phyloP scores from a whole-genome alignment of 352 stramenopile genomes.

The Aphanomyces astaci region DNA sequence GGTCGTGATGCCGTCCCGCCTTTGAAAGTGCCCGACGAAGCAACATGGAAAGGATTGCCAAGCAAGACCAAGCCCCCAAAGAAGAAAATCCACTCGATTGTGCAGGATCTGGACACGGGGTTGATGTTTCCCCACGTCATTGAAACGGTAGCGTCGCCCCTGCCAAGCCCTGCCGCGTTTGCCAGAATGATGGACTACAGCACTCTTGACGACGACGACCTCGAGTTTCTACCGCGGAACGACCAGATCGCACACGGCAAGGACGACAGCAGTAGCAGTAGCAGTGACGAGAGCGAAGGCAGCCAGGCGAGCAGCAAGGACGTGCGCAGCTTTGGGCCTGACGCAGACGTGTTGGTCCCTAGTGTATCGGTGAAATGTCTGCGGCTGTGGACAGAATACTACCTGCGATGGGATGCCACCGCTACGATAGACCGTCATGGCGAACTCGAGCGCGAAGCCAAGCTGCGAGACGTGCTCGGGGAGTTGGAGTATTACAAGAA shows the following conservation, averaged over 20 bases:
- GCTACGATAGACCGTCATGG: slow-evolving; percentile 49
- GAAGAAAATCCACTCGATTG: slow-evolving; percentile 21
- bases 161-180: neutral
- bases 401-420: slow-evolving; percentile 64
- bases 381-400: slow-evolving; percentile 72
- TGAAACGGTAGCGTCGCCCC: slow-evolving; percentile 4
- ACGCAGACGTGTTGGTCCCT: slow-evolving; percentile 60
- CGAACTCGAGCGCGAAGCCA: slow-evolving; percentile 47
- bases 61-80: neutral
- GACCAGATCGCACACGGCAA: slow-evolving; percentile 36
- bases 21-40: too few species aligned
- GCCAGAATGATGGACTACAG: slow-evolving; percentile 27
- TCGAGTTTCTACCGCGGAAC: slow-evolving; percentile 26
- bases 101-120: slow-evolving; percentile 19
- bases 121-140: slow-evolving; percentile 22
- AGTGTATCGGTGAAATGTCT: slow-evolving; percentile 59
- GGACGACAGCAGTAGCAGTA: slow-evolving; percentile 30
- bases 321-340: slow-evolving; percentile 23
- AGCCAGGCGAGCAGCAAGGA: slow-evolving; percentile 9
- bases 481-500: slow-evolving; percentile 9
- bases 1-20: neutral
- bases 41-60: too few species aligned
- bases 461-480: slow-evolving; percentile 16
- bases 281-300: slow-evolving; percentile 5
- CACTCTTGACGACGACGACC: slow-evolving; percentile 32